phyloP scores from a whole-genome alignment of 768 basidiomycete genomes.

The Tylopilus rubrobrunneus region DNA sequence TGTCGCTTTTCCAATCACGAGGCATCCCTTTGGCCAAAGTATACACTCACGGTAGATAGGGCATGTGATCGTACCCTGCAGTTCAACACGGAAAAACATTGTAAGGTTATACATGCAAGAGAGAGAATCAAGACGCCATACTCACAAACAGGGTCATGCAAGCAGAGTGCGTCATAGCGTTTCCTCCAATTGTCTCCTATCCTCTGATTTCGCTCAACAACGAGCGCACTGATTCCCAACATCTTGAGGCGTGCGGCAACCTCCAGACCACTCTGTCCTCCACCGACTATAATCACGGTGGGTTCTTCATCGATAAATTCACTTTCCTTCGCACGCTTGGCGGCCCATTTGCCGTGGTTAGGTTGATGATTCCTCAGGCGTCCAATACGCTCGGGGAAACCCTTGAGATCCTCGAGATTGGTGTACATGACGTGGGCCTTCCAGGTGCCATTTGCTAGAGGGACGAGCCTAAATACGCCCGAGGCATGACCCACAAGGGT shows the following conservation, averaged over 20 bases:
- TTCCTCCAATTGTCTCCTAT: conserved; percentile 33
- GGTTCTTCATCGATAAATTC: conserved; percentile 41
- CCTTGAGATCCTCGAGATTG: conserved; percentile 47
- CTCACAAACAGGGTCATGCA: conserved; percentile 33
- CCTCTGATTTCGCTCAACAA: conserved; percentile 20
- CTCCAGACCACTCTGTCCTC: conserved; percentile 52
- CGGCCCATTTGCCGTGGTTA: conserved; percentile 22
- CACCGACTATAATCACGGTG: conserved; percentile 35
- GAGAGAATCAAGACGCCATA: neutral
- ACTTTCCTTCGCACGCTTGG: conserved; percentile 24
- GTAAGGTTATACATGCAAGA: too few species aligned
- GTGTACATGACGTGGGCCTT: conserved; percentile 48
- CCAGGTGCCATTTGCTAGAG: conserved; percentile 39
- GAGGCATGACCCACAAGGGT: conserved; percentile 36
- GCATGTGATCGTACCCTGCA: conserved; percentile 35
- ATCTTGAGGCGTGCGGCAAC: conserved; percentile 30
- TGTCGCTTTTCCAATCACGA: too few species aligned
- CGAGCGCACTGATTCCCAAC: conserved; percentile 11
- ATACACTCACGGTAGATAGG: conserved; percentile 49
- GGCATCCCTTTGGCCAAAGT: neutral
- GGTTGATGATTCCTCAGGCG: conserved; percentile 40
- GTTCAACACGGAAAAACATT: neutral
- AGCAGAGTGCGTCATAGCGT: conserved; percentile 26
- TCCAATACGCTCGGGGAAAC: conserved; percentile 42
- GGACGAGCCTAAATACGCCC: conserved; percentile 48